Evolutionary conservation across 208 protist species (phyloP), one percentile per base, ranked within the genome.

Genomic region (Leishmania lainsoni): DNA sequence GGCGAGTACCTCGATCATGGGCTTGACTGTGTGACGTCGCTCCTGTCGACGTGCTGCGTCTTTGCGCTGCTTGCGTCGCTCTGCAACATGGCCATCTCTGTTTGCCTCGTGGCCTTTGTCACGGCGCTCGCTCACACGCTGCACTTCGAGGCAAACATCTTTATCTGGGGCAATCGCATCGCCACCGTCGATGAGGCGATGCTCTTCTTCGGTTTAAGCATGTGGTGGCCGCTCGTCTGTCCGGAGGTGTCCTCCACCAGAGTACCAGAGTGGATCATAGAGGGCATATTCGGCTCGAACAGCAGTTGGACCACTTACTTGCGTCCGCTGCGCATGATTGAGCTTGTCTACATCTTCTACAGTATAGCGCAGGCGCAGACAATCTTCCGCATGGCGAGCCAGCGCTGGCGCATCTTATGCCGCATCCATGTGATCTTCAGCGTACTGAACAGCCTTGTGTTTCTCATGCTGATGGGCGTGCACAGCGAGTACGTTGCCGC

Each of bases 1-100:
- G 95, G 95, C 42, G 95, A 98, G 85, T 98, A 98, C 86, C 91
- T 98, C 39, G 95, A 98, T 77, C 95, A 98, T 76, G 94, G 95
- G 3, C 92, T 97, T 17, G 95, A 98, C 88, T 98, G 95, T 73
- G 93, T 97, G 49, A 97, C 94, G 29, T 98, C 95, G 39, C 89
- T 98, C 39, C 83, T 98, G 49, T 97, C 93, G 48, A 83, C 90
- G 20, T 86, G 76, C 75, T 85, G 93, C 74, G 82, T 80, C 51
- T 93, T 95, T 74, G 87, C 93, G 5, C 73, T 96, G 83, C 87
- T 93, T 42, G 80, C 86, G 51, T 93, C 90, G 10, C 87, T 95
- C 49, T 85, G 81, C 29, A 96, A 95, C 86, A 93, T 95, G 81
- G 75, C 83, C 68, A 86, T 94, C 71, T 88, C 91, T 6, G 82